Conservation (phyloP, 371 early-diverging fungal species). For the Syncephalis fuscata region DNA sequence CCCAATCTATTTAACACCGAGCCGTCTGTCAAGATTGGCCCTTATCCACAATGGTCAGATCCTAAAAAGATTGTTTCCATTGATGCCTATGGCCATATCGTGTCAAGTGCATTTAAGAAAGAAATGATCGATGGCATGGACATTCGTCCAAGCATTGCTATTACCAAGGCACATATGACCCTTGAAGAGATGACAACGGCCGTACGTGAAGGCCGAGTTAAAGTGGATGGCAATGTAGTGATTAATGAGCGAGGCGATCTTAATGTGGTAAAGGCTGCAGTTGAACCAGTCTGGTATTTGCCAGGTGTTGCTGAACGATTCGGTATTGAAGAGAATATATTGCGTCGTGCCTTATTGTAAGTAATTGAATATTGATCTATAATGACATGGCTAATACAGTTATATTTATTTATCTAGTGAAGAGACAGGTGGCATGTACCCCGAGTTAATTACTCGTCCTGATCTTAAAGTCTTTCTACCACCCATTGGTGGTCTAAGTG, state of each 20-base stretch:
- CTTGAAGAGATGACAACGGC: conserved; percentile 76
- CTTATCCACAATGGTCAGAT: conserved; percentile 70
- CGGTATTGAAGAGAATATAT: conserved; percentile 64
- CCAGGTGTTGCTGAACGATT: conserved; percentile 87
- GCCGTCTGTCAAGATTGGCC: conserved; percentile 70
- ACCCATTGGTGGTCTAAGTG: conserved; percentile 86
- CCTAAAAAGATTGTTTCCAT: conserved; percentile 85
- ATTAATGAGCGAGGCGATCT: conserved; percentile 64
- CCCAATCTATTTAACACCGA: conserved; percentile 84
- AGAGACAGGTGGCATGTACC: conserved; percentile 89
- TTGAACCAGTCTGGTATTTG: conserved; percentile 94
- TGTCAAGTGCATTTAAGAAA: conserved; percentile 35
- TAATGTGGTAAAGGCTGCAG: conserved; percentile 83
- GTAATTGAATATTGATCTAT: too few relatives aligned
- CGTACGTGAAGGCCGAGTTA: conserved; percentile 39
- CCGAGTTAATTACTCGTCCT: conserved; percentile 85
- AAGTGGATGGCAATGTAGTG: conserved; percentile 71
- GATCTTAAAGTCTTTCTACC: conserved; percentile 90
- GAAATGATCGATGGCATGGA: conserved; percentile 62
- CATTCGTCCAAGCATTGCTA: conserved; percentile 84
- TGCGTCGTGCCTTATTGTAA: conserved; percentile 68
- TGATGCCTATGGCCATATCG: conserved; percentile 86
- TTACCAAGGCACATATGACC: conserved; percentile 90
- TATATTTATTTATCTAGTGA: conserved; percentile 12
- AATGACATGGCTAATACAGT: too few relatives aligned